phyloP scores from a whole-genome alignment of 1,139 yeast genomes.

The Yamadazyma trypodendri region DNA sequence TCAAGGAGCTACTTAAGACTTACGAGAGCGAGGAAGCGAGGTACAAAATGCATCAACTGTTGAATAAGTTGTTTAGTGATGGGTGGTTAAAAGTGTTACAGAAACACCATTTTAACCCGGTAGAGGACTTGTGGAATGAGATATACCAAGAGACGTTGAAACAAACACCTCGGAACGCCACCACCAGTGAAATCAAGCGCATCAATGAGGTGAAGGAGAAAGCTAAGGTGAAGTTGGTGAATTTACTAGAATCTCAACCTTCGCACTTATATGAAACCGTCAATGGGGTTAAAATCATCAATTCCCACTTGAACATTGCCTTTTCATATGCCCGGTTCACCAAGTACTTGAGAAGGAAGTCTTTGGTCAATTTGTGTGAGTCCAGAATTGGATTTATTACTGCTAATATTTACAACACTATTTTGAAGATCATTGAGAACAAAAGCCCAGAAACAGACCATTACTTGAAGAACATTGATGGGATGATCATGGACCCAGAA shows the following conservation, averaged over 20 bases:
- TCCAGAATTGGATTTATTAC: constrained; percentile 72
- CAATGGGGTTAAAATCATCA: constrained; percentile 41
- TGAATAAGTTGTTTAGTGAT: constrained; percentile 49
- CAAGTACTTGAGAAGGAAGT: constrained; percentile 62
- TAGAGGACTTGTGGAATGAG: constrained; percentile 56
- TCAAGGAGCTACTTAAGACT: constrained; percentile 55
- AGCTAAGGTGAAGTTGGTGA: constrained; percentile 47
- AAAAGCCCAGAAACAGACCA: constrained; percentile 44
- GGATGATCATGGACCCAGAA: constrained; percentile 42
- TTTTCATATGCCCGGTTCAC: constrained; percentile 68
- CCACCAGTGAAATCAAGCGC: constrained; percentile 60
- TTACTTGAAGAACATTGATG: constrained; percentile 32
- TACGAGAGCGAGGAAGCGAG: constrained; percentile 28
- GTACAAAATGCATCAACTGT: constrained; percentile 31
- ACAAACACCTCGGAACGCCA: constrained; percentile 49
- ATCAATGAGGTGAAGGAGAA: constrained; percentile 62
- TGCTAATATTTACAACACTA: constrained; percentile 60
- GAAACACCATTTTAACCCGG: constrained; percentile 45
- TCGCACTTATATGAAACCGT: constrained; percentile 29
- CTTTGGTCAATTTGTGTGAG: constrained; percentile 60
- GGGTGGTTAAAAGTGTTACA: constrained; percentile 51
- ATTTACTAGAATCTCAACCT: constrained; percentile 32
- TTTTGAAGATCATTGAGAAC: constrained; percentile 59
- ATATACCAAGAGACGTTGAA: constrained; percentile 52
- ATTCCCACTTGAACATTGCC: constrained; percentile 52